These are phyloP conservation scores for Achaetomiella virescens DNA, from an alignment of 495 filamentous ascomycete genomes.

Conservation along the genomic window DNA sequence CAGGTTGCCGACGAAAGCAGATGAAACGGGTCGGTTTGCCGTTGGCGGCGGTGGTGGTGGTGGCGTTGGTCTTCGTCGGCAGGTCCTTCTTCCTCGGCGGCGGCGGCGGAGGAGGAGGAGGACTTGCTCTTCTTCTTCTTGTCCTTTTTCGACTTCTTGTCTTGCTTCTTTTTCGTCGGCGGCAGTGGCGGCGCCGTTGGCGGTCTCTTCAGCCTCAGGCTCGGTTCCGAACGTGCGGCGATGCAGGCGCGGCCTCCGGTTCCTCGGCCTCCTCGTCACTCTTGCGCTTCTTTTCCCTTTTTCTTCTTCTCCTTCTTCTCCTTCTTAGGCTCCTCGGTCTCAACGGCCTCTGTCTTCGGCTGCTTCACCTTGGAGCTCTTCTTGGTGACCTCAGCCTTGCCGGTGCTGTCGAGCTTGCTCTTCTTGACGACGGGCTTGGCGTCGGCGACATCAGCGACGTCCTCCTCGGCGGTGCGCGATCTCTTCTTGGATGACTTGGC, in stretches of 20 bases:
- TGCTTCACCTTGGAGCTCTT: conserved; percentile 33
- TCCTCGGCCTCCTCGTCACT: conserved; percentile 14
- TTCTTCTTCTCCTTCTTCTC: conserved; percentile 37
- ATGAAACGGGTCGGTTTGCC: conserved; percentile 65
- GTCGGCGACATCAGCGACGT: conserved; percentile 18
- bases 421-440: conserved; percentile 27
- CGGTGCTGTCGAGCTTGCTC: conserved; percentile 30
- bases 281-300: conserved; percentile 42
- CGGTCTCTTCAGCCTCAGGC: conserved; percentile 3
- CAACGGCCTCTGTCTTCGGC: conserved; percentile 34
- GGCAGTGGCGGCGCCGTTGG: conserved; percentile 13
- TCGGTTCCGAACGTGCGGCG: background rate
- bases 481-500: conserved; percentile 30
- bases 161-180: conserved; percentile 25
- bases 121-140: conserved; percentile 19
- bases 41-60: conserved; percentile 7
- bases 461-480: conserved; percentile 27
- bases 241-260: background rate
- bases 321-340: conserved; percentile 24
- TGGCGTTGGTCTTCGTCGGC: conserved; percentile 24
- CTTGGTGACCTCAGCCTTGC: conserved; percentile 36
- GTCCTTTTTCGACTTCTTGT: conserved; percentile 21
- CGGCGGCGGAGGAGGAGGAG: conserved; percentile 4
- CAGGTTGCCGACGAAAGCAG: conserved; percentile 84
- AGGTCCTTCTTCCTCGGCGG: conserved; percentile 17